A percentile compares a stretch with the other conserved stretches of the same genome.
Conservation (phyloP, 352 stramenopile genomes). For the Thalassiosira hispida region DNA sequence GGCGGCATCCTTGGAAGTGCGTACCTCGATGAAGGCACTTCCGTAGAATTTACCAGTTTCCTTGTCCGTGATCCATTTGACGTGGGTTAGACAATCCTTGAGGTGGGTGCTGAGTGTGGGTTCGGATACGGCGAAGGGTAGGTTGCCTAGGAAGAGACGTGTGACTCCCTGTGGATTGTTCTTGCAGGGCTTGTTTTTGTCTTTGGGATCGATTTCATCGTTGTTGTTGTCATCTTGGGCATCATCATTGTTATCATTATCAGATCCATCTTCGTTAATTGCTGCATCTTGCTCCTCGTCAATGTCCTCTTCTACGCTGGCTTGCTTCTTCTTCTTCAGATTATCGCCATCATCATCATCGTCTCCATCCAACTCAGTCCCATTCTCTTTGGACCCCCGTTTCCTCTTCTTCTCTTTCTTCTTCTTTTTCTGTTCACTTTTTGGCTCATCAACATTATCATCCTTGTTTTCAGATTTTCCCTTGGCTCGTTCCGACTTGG, state of each 20-base stretch:
- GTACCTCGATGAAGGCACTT: slow-evolving; percentile 85
- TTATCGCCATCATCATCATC: slow-evolving; percentile 32
- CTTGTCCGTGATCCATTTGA: slow-evolving; percentile 90
- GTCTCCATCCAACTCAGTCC: slow-evolving; percentile 25
- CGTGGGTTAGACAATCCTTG: slow-evolving; percentile 78
- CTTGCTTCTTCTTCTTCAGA: slow-evolving; percentile 20
- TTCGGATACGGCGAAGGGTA: slow-evolving; percentile 86
- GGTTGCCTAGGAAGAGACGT: slow-evolving; percentile 87
- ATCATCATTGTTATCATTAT: slow-evolving; percentile 39
- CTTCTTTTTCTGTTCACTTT: slow-evolving; percentile 71
- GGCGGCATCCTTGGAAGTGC: slow-evolving; percentile 79
- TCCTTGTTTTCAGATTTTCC: slow-evolving; percentile 32
- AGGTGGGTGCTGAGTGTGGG: slow-evolving; percentile 75
- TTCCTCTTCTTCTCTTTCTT: slow-evolving; percentile 72
- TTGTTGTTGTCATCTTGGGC: slow-evolving; percentile 12
- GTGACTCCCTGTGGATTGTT: slow-evolving; percentile 86
- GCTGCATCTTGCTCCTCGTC: slow-evolving; percentile 29
- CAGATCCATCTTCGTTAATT: slow-evolving; percentile 20
- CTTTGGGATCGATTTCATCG: slow-evolving; percentile 35
- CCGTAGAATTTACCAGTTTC: slow-evolving; percentile 88
- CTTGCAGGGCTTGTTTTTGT: slow-evolving; percentile 79
- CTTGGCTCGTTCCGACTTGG: slow-evolving; percentile 47
- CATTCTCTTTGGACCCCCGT: slow-evolving; percentile 52
- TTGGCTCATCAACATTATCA: slow-evolving; percentile 31
- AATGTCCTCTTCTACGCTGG: slow-evolving; percentile 13